phyloP scores from a whole-genome alignment of 1,284 basidiomycete genomes.

The Afroboletus lepidellus region DNA sequence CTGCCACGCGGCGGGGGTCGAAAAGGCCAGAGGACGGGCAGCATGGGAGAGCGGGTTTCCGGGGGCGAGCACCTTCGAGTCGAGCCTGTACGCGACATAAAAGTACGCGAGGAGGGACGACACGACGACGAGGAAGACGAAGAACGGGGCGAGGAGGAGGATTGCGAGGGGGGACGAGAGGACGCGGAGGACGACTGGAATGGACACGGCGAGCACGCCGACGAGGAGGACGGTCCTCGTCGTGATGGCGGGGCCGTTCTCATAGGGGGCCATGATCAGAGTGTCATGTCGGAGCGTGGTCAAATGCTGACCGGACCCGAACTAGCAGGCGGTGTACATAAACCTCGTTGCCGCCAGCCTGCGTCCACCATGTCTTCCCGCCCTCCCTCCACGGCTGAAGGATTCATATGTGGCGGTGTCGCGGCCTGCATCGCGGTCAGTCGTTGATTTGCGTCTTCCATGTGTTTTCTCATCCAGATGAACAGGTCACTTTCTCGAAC shows the following conservation, averaged over 20 bases:
- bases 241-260: conserved; percentile 37
- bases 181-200: conserved; percentile 53
- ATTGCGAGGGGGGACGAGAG: conserved; percentile 64
- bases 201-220: conserved; percentile 49
- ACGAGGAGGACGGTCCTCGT: conserved; percentile 51
- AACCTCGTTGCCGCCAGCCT: not conserved
- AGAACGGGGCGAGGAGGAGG: conserved; percentile 59
- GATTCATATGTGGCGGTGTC: conserved; percentile 83
- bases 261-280: no score
- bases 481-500: conserved; percentile 78
- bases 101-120: conserved; percentile 54
- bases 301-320: not conserved
- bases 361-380: conserved; percentile 22
- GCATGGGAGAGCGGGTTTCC: conserved; percentile 46
- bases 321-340: conserved; percentile 2
- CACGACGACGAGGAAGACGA: conserved; percentile 49
- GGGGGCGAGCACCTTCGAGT: conserved; percentile 39
- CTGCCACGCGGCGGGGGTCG: conserved; percentile 89
- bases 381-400: conserved; percentile 66
- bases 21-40: conserved; percentile 75
- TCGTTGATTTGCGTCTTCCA: not conserved
- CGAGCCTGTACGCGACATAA: conserved; percentile 56
- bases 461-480: conserved; percentile 3
- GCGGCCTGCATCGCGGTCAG: conserved; percentile 84
- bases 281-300: conserved; percentile 13